These are phyloP conservation scores for Ligustrum vulgare DNA, from an alignment of 257 asterid genomes.

Conservation along the genomic window DNA sequence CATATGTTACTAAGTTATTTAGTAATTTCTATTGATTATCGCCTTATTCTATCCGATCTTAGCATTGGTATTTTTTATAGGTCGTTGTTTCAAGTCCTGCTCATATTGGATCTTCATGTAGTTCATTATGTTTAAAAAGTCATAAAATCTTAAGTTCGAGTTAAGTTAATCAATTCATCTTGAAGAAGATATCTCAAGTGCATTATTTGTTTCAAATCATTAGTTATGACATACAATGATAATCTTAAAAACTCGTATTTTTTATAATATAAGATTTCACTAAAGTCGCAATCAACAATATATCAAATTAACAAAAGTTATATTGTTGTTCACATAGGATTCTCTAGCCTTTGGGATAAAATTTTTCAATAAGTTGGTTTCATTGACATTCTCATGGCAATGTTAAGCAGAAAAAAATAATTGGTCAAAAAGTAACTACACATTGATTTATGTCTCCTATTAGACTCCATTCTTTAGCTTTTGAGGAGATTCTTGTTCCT, in stretches of 20 bases:
- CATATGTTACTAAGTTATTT: too few species aligned
- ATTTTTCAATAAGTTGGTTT: slow-evolving; percentile 33
- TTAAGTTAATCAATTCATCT: too few species aligned
- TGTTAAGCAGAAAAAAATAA: slow-evolving; percentile 33
- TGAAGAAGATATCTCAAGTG: too few species aligned
- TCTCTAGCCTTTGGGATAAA: slow-evolving; percentile 52
- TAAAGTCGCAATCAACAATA: slow-evolving; percentile 18
- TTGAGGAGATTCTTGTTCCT: slow-evolving; percentile 77
- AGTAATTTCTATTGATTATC: too few species aligned
- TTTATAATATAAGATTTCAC: neutral
- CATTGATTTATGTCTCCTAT: slow-evolving; percentile 59
- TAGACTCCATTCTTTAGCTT: slow-evolving; percentile 81
- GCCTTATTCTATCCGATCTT: too few species aligned
- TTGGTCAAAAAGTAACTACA: slow-evolving; percentile 73
- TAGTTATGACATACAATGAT: neutral
- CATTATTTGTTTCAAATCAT: too few species aligned
- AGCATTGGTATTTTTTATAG: too few species aligned
- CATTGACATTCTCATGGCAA: slow-evolving; percentile 61
- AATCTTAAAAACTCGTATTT: neutral
- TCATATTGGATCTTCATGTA: too few species aligned
- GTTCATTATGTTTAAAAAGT: too few species aligned
- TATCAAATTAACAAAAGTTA: slow-evolving; percentile 25
- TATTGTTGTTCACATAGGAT: slow-evolving; percentile 72
- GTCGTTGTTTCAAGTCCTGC: too few species aligned
- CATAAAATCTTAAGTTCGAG: too few species aligned